Base-by-base conservation (phyloP, 2,329 filamentous ascomycete genomes). In the Dothistroma pini region DNA sequence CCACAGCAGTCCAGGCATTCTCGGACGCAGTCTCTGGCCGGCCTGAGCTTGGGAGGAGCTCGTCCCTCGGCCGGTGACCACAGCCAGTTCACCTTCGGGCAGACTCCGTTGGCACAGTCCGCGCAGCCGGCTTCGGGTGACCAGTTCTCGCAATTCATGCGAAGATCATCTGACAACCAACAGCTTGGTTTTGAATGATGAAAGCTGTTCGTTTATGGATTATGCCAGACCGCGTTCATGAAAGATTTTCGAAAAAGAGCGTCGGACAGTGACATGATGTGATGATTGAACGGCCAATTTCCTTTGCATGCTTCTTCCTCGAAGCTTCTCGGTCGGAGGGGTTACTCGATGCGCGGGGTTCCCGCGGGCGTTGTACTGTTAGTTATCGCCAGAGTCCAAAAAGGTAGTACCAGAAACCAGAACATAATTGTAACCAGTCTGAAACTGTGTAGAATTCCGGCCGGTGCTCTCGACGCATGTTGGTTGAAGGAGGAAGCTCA, bases 1-100 rank as follows among this genome's bases (percentile, higher is more conserved):
- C 59, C 61, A 19, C 50, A 34, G 9, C 55, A 34, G n/a, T 22
- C 41, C 1, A 56, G 29, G 25, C 60, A 60, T 19, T 56, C 61
- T 31, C 57, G 61, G 22, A 10, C 55, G 14, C 59, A 61, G 6
- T 66, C 63, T 2, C 9, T 57, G 32, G 54, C 53, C 19, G 59
- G 58, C 16, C n/a, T 52, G 14, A 21, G 49, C 16, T 16, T 52
- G 14, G 49, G 49, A 29, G 21, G 12, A 25, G 9, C 9, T 32
- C 48, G n/a, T 57, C 41, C 16, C n/a, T 53, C 51, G 11, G 2
- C 19, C 8, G 6, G 9, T n/a, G 29, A 53, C 25, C 51, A 53
- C 6, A 35, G 19, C 51, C n/a, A 53, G 51, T 53, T 35, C 31
- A n/a, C 29, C 4, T 53, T 53, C 31, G 29, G 22, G 12, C 51